Evolutionary conservation across 805 yeast species (phyloP).

Genomic region (Candida argentea): DNA sequence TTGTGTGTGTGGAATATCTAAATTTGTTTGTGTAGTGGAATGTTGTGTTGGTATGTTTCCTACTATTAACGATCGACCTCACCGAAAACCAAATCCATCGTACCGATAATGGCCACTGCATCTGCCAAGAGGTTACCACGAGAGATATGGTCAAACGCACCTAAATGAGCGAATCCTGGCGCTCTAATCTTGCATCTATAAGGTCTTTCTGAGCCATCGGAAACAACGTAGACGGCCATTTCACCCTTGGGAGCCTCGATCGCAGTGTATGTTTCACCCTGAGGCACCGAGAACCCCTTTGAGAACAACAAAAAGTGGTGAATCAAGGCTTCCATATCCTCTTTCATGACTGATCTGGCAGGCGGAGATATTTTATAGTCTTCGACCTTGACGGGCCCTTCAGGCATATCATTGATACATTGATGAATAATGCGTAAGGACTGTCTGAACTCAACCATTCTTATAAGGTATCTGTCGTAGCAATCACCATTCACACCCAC

Average conservation of each 20-base stretch:
- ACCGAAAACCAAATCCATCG: constrained; percentile 92
- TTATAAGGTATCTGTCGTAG: constrained; percentile 77
- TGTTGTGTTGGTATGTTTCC: background rate
- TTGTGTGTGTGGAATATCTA: background rate
- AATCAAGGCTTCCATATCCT: constrained; percentile 86
- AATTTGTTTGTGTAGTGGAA: background rate
- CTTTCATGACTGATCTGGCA: constrained; percentile 73
- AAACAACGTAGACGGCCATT: constrained; percentile 83
- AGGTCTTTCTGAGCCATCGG: constrained; percentile 86
- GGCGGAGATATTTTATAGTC: constrained; percentile 82
- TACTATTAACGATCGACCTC: constrained; percentile 85
- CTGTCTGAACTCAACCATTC: constrained; percentile 91
- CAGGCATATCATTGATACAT: constrained; percentile 85
- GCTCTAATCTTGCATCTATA: constrained; percentile 89
- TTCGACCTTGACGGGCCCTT: constrained; percentile 86
- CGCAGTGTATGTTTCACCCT: constrained; percentile 84
- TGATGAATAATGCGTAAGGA: constrained; percentile 82
- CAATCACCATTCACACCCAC: constrained; percentile 87
- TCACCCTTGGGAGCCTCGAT: constrained; percentile 95
- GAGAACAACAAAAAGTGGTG: constrained; percentile 84
- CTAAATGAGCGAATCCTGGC: constrained; percentile 89
- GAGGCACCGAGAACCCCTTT: constrained; percentile 82
- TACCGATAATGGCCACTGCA: constrained; percentile 89
- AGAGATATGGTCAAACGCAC: constrained; percentile 78
- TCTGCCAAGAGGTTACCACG: constrained; percentile 85